Evolutionary conservation across 495 filamentous ascomycete genomes (phyloP), one percentile per base, ranked within the genome.

Genomic region (Pyrenula aspistea): DNA sequence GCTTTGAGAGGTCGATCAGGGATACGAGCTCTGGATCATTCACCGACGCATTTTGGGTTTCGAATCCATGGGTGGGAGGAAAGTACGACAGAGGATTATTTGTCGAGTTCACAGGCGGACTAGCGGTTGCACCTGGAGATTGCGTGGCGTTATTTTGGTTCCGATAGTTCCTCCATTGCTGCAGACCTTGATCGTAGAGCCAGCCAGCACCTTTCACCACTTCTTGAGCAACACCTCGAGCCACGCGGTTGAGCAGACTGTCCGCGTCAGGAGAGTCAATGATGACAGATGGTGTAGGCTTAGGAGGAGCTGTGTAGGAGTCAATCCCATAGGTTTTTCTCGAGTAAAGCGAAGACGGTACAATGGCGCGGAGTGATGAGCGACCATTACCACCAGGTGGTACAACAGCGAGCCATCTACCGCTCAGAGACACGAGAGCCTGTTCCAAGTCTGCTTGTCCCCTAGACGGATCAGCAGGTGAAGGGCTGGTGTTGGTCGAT

Each of bases 121-220:
- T 67, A n/a, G 62, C 67, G 12, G 63, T 54, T 12, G 60, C 59
- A 15, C 61, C 56, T 20, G 61, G 67, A 21, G 65, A 62, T 12
- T 64, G n/a, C 11, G 42, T 24, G 11, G 54, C 51, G 58, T 80
- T 76, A 53, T 74, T 74, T 58, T 83, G 85, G 56, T 86, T 88
- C 87, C 88, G 93, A 68, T 97, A 96, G 61, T 77, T 88, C 61
- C 89, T 91, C 82, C 89, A 94, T 0, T 85, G 85, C 61, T 94
- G 89, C 59, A 85, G 77, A 2, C 91, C 86, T 60, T 94, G 87
- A 61, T 87, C 89, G 4, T 86, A 86, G 65, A 93, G 83, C 85
- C 87, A 95, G 59, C 83, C 86, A 20, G 89, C 89, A 22, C 88
- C 87, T 61, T 86, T 86, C 54, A 98, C 86, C n/a, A 95, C 71